A percentile compares a stretch with the other conserved stretches of the same genome.
Evolutionary conservation across 805 yeast genomes (phyloP).

Genomic region (Wickerhamiella lipophila): DNA sequence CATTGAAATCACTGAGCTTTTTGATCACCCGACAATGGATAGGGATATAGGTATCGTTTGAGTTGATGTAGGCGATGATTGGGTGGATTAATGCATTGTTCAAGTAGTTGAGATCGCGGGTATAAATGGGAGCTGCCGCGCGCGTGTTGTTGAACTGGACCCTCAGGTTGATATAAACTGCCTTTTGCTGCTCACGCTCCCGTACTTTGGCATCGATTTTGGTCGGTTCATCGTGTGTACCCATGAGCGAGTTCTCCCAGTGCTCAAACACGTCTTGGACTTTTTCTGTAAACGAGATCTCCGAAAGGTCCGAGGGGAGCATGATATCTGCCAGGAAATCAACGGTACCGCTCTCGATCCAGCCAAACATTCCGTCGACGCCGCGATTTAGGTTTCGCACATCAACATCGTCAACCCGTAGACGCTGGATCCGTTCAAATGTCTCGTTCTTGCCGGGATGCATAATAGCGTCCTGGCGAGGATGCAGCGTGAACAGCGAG

Average conservation of each 20-base stretch:
- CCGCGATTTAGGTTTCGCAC: constrained; percentile 87
- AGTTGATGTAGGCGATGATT: constrained; percentile 88
- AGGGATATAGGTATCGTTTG: constrained; percentile 79
- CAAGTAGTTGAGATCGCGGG: constrained; percentile 78
- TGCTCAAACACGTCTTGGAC: constrained; percentile 31
- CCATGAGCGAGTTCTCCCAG: constrained; percentile 28
- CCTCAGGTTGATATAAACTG: constrained; percentile 66
- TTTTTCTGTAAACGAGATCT: constrained; percentile 31
- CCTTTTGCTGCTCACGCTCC: constrained; percentile 33
- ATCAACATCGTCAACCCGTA: constrained; percentile 72
- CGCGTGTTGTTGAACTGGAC: constrained; percentile 72
- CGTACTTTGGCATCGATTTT: constrained; percentile 23
- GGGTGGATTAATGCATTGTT: constrained; percentile 89
- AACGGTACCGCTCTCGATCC: constrained; percentile 88
- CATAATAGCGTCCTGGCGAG: constrained; percentile 39
- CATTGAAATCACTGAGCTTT: constrained; percentile 71
- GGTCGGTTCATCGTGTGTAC: constrained; percentile 21
- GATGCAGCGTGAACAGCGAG: constrained; percentile 83
- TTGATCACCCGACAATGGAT: constrained; percentile 73
- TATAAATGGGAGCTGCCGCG: constrained; percentile 78
- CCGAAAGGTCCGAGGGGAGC: constrained; percentile 55
- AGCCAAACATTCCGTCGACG: constrained; percentile 82
- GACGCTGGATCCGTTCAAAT: constrained; percentile 39
- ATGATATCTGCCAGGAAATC: constrained; percentile 87
- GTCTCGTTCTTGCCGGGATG: constrained; percentile 18